phyloP scores from a whole-genome alignment of 495 filamentous ascomycete genomes.

The Hypoxylon fragiforme region DNA sequence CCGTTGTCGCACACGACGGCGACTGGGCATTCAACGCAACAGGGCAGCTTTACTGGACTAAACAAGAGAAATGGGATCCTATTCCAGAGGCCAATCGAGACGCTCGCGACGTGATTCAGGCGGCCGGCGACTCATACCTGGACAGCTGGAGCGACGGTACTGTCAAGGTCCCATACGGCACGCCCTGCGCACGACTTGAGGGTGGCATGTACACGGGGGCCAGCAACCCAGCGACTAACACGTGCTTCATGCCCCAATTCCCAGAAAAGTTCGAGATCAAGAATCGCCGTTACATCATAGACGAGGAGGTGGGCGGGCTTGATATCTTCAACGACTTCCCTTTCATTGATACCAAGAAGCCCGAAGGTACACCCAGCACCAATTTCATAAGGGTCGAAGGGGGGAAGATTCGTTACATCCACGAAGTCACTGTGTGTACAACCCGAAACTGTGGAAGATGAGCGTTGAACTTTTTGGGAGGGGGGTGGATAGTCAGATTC shows the following conservation, averaged over 20 bases:
- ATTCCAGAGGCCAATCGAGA: conserved; percentile 44
- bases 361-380: conserved; percentile 37
- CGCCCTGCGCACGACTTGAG: conserved; percentile 52
- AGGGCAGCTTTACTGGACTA: conserved; percentile 39
- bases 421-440: conserved; percentile 42
- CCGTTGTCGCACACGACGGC: conserved; percentile 41
- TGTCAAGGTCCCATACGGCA: conserved; percentile 49
- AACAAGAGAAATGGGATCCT: conserved; percentile 44
- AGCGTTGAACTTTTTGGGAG: not conserved
- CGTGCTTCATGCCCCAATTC: conserved; percentile 44
- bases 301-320: conserved; percentile 49
- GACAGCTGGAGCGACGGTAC: conserved; percentile 46
- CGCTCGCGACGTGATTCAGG: conserved; percentile 45
- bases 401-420: conserved; percentile 44
- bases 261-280: conserved; percentile 38
- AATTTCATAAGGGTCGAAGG: conserved; percentile 46
- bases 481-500: not conserved
- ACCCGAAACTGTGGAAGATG: conserved; percentile 24
- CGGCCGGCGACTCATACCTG: conserved; percentile 52
- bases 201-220: conserved; percentile 47
- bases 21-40: conserved; percentile 48
- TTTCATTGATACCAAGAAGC: conserved; percentile 43
- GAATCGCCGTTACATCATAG: conserved; percentile 48
- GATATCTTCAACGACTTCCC: conserved; percentile 47
- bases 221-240: conserved; percentile 37